Base-by-base conservation (phyloP, 1,284 basidiomycete species). In the Gymnopus androsaceus region DNA sequence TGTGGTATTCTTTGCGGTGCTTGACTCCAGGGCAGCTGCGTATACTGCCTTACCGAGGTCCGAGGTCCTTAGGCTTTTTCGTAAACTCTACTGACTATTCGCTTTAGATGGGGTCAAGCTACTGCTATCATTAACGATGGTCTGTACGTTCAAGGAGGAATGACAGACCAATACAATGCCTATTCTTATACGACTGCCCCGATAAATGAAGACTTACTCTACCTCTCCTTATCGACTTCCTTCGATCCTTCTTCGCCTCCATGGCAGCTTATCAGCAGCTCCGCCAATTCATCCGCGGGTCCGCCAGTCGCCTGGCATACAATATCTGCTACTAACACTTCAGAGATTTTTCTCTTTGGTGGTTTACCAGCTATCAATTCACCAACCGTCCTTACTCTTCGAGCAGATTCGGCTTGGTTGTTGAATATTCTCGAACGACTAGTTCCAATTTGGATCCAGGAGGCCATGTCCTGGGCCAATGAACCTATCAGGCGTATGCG, bases 301-400 rank as follows among this genome's bases (percentile, higher is more conserved):
- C 90, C 89, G 6, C 70, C 80, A 5, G 75, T 92, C 15, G 82
- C 88, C n/a, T 94, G 91, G 88, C 88, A 93, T 65, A 85, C 88
- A 1, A 71, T 94, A 34, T 87, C 88, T 8, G 81, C 85, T 3
- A 79, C 84, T 71, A 82, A 82, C 56, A 69, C 71, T 4, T 71
- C 81, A 8, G 65, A 75, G 19, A 62, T 85, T 1, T 75, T 95
- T 2, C 68, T 85, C 11, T 91, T 94, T 58, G 92, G 92, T 28
- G 92, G 92, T 7, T 79, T 86, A 63, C 82, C 85, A 7, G 88
- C 81, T 0, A 78, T 84, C 1, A 77, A 80, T 54, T 84, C 84
- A 4, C 67, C 70, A 11, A 75, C 79, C 47, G 75, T 81, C 11
- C 70, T 81, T n/a, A 74, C 79, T 6, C 78, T 80, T 27, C 69